Conservation (phyloP, 1,284 basidiomycete genomes). For the Moesziomyces aphidis region DNA sequence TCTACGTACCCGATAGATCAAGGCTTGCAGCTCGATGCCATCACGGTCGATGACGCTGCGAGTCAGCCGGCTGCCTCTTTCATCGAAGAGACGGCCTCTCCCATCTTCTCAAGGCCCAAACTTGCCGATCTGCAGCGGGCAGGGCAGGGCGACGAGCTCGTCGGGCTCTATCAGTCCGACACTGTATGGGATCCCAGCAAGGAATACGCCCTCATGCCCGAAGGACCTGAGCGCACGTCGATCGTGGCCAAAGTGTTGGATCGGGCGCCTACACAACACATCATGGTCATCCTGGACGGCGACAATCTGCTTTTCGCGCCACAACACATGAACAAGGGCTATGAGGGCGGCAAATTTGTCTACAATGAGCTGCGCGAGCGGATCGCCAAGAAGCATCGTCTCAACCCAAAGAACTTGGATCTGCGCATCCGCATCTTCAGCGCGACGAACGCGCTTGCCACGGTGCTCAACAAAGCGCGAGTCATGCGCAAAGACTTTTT, state of each 20-base stretch:
- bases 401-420: conserved; percentile 19
- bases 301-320: conserved; percentile 42
- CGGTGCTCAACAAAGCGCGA: background rate
- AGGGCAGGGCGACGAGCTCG: conserved; percentile 11
- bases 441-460: conserved; percentile 5
- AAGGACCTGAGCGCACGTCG: conserved; percentile 15
- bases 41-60: background rate
- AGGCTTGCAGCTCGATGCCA: background rate
- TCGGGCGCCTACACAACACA: conserved; percentile 11
- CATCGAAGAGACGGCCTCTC: background rate
- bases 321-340: conserved; percentile 21
- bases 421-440: conserved; percentile 31
- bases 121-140: conserved; percentile 15
- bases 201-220: conserved; percentile 29
- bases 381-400: conserved; percentile 31
- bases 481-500: conserved; percentile 7
- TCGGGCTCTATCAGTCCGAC: conserved; percentile 20
- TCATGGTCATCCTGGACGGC: conserved; percentile 35
- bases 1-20: background rate
- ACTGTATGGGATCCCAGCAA: conserved; percentile 34
- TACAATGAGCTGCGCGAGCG: conserved; percentile 21
- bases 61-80: background rate
- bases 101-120: conserved; percentile 15
- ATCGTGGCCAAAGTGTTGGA: conserved; percentile 2
- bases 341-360: conserved; percentile 31